Conservation (phyloP, 1,139 yeast genomes). For the Saccharomycopsis crataegensis region DNA sequence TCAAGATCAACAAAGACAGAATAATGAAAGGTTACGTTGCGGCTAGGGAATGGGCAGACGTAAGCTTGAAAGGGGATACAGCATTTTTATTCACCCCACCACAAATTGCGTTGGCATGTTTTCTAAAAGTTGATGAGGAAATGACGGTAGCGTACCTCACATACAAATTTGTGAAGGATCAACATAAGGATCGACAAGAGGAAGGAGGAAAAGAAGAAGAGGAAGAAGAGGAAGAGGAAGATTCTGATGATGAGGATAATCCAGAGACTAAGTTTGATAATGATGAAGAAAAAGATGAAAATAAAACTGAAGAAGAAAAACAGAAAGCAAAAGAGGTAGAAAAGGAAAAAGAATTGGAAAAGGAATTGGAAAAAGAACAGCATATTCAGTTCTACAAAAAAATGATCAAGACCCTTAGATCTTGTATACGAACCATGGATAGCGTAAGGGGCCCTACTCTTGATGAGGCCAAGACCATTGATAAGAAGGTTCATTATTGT, state of each 20-base stretch:
- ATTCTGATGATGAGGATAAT: slow-evolving; percentile 15
- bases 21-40: slow-evolving; percentile 55
- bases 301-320: slow-evolving; percentile 10
- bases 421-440: slow-evolving; percentile 19
- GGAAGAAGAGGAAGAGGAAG: slow-evolving; percentile 23
- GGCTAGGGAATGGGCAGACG: slow-evolving; percentile 58
- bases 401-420: slow-evolving; percentile 37
- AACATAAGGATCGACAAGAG: slow-evolving; percentile 15
- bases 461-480: slow-evolving; percentile 56
- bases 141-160: slow-evolving; percentile 59
- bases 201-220: slow-evolving; percentile 20
- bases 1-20: slow-evolving; percentile 30
- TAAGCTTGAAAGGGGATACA: slow-evolving; percentile 66
- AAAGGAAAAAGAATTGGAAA: neutral
- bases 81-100: slow-evolving; percentile 83
- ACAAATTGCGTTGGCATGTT: slow-evolving; percentile 85
- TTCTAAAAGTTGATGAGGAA: slow-evolving; percentile 59
- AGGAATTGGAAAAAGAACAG: slow-evolving; percentile 7
- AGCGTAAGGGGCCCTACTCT: slow-evolving; percentile 23
- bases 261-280: slow-evolving; percentile 3
- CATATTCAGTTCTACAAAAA: slow-evolving; percentile 30
- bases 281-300: slow-evolving; percentile 16
- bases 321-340: slow-evolving; percentile 8
- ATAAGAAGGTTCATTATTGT: slow-evolving; percentile 55
- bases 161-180: slow-evolving; percentile 37